Percentiles rank a stretch among this genome's conserved stretches.
phyloP scores from a whole-genome alignment of 495 filamentous ascomycete genomes.

The Penicillium psychrofluorescens region DNA sequence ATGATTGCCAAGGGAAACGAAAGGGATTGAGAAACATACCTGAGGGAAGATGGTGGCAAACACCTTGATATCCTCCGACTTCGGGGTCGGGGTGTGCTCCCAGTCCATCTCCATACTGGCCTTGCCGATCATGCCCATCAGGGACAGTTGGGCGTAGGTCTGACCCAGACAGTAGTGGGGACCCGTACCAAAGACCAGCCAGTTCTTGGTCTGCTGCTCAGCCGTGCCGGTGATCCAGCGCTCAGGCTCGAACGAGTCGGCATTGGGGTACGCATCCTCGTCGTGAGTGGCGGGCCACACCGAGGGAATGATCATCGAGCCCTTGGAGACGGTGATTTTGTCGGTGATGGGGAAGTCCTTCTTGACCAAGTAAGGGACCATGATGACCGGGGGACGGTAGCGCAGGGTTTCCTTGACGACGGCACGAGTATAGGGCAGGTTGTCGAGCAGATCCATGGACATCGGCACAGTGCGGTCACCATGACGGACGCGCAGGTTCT shows the following conservation, averaged over 20 bases:
- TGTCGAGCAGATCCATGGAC: conserved; percentile 77
- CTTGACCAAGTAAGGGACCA: conserved; percentile 95
- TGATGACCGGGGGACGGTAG: conserved; percentile 94
- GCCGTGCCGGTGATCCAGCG: conserved; percentile 88
- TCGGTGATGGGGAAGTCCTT: conserved; percentile 89
- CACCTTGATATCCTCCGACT: conserved; percentile 92
- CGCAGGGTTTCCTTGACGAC: conserved; percentile 90
- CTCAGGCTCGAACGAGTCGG: conserved; percentile 81
- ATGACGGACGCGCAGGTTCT: conserved; percentile 72
- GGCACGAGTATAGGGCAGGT: conserved; percentile 83
- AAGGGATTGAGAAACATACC: conserved; percentile 46
- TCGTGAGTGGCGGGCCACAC: conserved; percentile 89
- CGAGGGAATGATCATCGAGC: conserved; percentile 89
- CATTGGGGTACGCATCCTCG: conserved; percentile 83
- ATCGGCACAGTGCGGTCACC: conserved; percentile 67
- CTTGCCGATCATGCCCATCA: conserved; percentile 90
- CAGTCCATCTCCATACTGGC: conserved; percentile 87
- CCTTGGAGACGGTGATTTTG: conserved; percentile 83
- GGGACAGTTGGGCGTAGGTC: conserved; percentile 82
- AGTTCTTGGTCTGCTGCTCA: conserved; percentile 92
- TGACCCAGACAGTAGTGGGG: conserved; percentile 97
- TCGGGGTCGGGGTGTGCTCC: conserved; percentile 73
- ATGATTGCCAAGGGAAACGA: background rate
- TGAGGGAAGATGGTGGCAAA: conserved; percentile 97
- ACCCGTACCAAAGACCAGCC: conserved; percentile 91